A percentile compares a stretch with the other conserved stretches of the same genome.
These are phyloP conservation scores for Begonia peltatifolia DNA, from an alignment of 306 rosid genomes.

Conservation along the genomic window DNA sequence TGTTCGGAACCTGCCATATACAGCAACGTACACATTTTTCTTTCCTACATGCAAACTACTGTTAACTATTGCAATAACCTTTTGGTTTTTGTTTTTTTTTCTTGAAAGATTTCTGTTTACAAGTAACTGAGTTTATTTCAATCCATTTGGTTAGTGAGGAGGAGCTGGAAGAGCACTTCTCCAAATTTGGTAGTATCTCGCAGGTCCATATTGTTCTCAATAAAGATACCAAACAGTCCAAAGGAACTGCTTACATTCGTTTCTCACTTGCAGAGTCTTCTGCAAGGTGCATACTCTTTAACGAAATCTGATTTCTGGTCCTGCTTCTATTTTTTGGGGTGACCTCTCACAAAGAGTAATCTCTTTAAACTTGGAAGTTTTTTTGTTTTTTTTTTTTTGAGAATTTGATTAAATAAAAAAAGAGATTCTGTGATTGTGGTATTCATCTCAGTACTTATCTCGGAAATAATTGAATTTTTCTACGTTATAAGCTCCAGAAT, in stretches of 20 bases:
- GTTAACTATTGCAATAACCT: slow-evolving; percentile 1
- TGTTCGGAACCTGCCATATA: slow-evolving; percentile 79
- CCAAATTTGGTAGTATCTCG: slow-evolving; percentile 49
- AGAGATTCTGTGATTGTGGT: too few relatives aligned
- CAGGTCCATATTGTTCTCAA: slow-evolving; percentile 73
- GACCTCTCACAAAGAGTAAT: too few relatives aligned
- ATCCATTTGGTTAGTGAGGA: slow-evolving; percentile 45
- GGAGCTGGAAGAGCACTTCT: slow-evolving; percentile 67
- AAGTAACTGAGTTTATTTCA: neutral
- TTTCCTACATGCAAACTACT: neutral
- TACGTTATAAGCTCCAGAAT: neutral
- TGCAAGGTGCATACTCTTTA: slow-evolving; percentile 30
- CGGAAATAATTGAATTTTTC: neutral
- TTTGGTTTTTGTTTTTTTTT: neutral
- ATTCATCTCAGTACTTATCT: neutral
- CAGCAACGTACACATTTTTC: slow-evolving; percentile 36
- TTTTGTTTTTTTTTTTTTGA: too few relatives aligned
- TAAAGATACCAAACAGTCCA: slow-evolving; percentile 65
- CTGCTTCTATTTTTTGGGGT: slow-evolving; percentile 2
- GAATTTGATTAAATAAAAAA: too few relatives aligned
- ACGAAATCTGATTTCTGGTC: neutral
- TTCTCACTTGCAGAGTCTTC: slow-evolving; percentile 44
- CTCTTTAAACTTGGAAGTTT: too few relatives aligned
- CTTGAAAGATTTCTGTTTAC: neutral
- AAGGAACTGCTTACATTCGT: slow-evolving; percentile 59